These are phyloP conservation scores for Metschnikowia sp. DNA, from an alignment of 805 yeast species.

Conservation along the genomic window DNA sequence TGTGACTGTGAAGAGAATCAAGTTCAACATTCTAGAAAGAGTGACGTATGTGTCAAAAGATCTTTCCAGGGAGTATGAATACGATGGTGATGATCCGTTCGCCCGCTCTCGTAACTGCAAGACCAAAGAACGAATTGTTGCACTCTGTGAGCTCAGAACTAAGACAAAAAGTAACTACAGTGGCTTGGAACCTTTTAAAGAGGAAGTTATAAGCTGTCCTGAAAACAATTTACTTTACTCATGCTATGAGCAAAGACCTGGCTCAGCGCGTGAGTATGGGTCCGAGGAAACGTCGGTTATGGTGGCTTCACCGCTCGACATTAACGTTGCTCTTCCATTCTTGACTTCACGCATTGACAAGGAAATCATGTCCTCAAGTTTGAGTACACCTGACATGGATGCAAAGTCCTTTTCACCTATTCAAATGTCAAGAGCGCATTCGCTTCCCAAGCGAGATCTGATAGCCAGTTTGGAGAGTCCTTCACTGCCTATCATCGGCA, in stretches of 20 bases:
- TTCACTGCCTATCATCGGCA: conserved; percentile 36
- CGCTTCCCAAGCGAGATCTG: conserved; percentile 4
- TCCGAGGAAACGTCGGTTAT: conserved; percentile 16
- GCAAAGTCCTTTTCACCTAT: conserved; percentile 3
- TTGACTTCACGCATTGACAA: conserved; percentile 38
- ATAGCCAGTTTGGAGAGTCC: conserved; percentile 10
- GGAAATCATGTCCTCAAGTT: conserved; percentile 20
- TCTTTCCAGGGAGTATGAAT: conserved; percentile 51
- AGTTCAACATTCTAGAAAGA: conserved; percentile 63
- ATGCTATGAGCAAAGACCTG: conserved; percentile 40
- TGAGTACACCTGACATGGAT: conserved; percentile 9
- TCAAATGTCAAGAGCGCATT: not conserved
- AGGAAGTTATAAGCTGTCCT: conserved; percentile 57
- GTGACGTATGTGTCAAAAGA: conserved; percentile 60
- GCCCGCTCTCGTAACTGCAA: conserved; percentile 5
- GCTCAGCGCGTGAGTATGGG: not conserved
- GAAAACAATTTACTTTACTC: conserved; percentile 61
- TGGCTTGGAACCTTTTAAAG: conserved; percentile 47
- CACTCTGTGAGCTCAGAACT: conserved; percentile 64
- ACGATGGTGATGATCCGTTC: conserved; percentile 31
- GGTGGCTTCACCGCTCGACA: conserved; percentile 43
- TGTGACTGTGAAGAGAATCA: conserved; percentile 58
- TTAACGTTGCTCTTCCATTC: conserved; percentile 43
- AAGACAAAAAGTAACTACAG: conserved; percentile 34
- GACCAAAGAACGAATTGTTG: conserved; percentile 47